Evolutionary conservation across 257 asterid species (phyloP).

Genomic region (Striga asiatica): DNA sequence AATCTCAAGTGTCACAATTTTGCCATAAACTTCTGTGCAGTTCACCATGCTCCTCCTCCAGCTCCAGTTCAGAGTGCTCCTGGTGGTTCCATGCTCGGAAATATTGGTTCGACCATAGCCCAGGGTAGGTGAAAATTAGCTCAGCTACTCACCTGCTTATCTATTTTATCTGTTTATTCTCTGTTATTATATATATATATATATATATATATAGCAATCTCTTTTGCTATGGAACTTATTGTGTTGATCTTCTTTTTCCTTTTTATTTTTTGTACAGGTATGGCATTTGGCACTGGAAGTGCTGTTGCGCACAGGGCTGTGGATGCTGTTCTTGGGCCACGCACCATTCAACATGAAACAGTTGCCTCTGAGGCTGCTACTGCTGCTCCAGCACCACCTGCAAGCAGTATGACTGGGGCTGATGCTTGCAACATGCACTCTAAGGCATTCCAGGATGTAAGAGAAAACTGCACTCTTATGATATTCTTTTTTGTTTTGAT

Average conservation of each 20-base stretch:
- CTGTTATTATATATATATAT: too few species aligned
- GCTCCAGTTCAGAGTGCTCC: slow-evolving; percentile 46
- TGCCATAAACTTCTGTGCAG: slow-evolving; percentile 23
- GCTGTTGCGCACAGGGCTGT: slow-evolving; percentile 73
- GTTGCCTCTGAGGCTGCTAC: slow-evolving; percentile 37
- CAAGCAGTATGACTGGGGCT: slow-evolving; percentile 23
- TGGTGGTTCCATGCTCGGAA: slow-evolving; percentile 52
- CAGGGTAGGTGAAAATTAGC: slow-evolving; percentile 44
- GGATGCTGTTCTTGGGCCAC: slow-evolving; percentile 70
- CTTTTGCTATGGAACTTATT: background rate
- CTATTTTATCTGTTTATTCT: background rate
- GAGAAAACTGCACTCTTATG: slow-evolving; percentile 5
- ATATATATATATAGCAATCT: too few species aligned
- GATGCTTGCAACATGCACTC: slow-evolving; percentile 55
- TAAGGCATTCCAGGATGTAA: slow-evolving; percentile 74
- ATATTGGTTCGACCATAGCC: slow-evolving; percentile 58
- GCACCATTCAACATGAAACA: slow-evolving; percentile 59
- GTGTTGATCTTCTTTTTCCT: background rate
- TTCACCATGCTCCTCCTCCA: slow-evolving; percentile 59
- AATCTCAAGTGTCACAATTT: background rate
- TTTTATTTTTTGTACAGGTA: slow-evolving; percentile 23
- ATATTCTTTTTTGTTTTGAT: background rate
- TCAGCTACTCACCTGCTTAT: background rate
- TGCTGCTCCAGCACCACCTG: slow-evolving; percentile 28
- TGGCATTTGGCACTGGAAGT: slow-evolving; percentile 67